Evolutionary conservation across 257 asterid species (phyloP), one percentile per base, ranked within the genome.

Genomic region (Cynanchum wilfordii): DNA sequence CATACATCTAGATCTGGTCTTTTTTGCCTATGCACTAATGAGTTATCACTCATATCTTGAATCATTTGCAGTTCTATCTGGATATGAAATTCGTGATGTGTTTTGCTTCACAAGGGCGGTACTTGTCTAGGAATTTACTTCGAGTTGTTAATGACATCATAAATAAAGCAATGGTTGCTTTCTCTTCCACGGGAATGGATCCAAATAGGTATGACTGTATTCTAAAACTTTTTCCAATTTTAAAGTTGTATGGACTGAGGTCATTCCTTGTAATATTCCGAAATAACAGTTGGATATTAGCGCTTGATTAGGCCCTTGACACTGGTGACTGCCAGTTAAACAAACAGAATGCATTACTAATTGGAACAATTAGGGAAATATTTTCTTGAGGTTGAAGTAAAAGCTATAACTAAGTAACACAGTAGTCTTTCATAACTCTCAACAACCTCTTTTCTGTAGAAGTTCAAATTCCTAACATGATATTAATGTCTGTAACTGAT

Each of bases 41-140:
- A 24, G 12, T 22, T 68, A 66, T 22, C 20, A 7, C 66, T 81
- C 68, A 77, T 75, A 49, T 50, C 76, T 67, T 77, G 73, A 57
- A 73, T 73, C 69, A 44, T 73, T 75, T 87, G 90, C 96, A 95
- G 99, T 86, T 95, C 85, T 95, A 92, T 81, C 68, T 95, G 92
- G 99, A 95, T 78, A 92, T 95, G 98, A 90, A 92, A 78, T 95
- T 95, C 64, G 98, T 95, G 86, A 86, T 86, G 82, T 88, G 89
- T 82, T 95, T 95, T 72, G 95, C 98, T 76, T 90, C 94, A 24
- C 95, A 92, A 86, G 99, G 99, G 74, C 97, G 96, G 68, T 95
- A 89, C 85, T 78, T 95, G 82, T 95, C 99, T 45, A 87, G 99
- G 82, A 90, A 92, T 86, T 80, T 95, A 86, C 92, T 79, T 76